These are phyloP conservation scores for Solanum hybrid DNA, from an alignment of 305 asterid species.

Conservation along the genomic window DNA sequence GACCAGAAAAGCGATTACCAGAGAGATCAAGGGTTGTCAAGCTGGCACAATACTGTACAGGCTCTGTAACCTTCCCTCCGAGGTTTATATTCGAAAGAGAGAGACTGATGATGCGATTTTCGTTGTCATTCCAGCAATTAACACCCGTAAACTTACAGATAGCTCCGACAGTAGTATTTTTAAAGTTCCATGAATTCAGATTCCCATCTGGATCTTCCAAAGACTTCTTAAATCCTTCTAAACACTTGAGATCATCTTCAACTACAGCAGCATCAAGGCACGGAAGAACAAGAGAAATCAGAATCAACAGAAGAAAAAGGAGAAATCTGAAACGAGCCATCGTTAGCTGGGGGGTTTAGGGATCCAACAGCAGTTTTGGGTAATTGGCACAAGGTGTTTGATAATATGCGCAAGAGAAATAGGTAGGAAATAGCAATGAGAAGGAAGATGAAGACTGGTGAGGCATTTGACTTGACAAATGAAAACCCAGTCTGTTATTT, in stretches of 20 bases:
- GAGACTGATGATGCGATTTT: constrained; percentile 41
- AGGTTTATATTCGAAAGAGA: constrained; percentile 35
- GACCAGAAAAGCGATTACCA: constrained; percentile 55
- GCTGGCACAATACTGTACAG: constrained; percentile 41
- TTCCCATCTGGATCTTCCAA: constrained; percentile 37
- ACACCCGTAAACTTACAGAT: constrained; percentile 56
- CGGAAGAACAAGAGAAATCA: not conserved
- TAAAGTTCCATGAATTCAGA: constrained; percentile 44
- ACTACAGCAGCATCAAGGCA: constrained; percentile 3
- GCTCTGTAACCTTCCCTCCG: constrained; percentile 38
- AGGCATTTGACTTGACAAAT: constrained; percentile 14
- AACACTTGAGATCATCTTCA: constrained; percentile 11
- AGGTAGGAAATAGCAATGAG: not conserved
- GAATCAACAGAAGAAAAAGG: not conserved
- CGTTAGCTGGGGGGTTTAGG: not conserved
- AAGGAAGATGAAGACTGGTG: not conserved
- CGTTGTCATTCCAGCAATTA: constrained; percentile 63
- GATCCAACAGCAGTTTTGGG: not conserved
- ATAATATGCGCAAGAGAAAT: not conserved
- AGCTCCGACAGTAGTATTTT: constrained; percentile 41
- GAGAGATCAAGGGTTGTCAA: constrained; percentile 56
- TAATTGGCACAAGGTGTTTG: not conserved
- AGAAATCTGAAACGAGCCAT: not conserved
- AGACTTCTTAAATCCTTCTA: constrained; percentile 24
- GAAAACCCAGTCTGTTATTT: not conserved